Percentiles rank a stretch among this genome's conserved stretches.
These are phyloP conservation scores for Coniferiporia weirii DNA, from an alignment of 1,284 basidiomycete species.

Conservation along the genomic window DNA sequence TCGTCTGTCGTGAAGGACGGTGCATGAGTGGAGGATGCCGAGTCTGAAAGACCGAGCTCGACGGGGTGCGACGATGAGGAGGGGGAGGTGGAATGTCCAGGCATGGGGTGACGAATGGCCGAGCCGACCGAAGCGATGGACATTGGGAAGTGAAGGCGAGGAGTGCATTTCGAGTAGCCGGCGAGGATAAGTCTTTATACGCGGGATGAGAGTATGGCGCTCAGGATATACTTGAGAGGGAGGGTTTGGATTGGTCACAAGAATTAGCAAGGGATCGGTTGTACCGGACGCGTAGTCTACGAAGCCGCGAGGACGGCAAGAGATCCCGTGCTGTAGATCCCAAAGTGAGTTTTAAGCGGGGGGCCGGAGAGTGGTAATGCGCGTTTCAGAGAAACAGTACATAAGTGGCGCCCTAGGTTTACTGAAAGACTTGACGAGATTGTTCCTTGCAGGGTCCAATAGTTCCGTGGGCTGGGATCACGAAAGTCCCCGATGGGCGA, in stretches of 20 bases:
- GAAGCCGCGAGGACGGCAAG: slow-evolving; percentile 9
- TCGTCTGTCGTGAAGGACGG: not conserved
- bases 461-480: no score
- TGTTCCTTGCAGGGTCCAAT: not conserved
- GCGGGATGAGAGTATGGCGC: slow-evolving; percentile 2
- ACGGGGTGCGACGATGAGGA: not conserved
- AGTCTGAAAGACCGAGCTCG: not conserved
- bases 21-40: not conserved
- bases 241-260: slow-evolving; percentile 5
- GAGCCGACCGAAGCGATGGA: not conserved
- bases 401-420: slow-evolving; percentile 4
- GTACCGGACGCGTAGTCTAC: slow-evolving; percentile 9
- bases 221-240: slow-evolving; percentile 6
- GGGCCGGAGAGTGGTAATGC: slow-evolving; percentile 9
- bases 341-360: slow-evolving; percentile 11
- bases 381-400: slow-evolving; percentile 4
- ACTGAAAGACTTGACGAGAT: not conserved
- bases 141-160: slow-evolving; percentile 6
- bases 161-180: not conserved
- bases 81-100: no score
- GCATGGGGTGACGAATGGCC: not conserved
- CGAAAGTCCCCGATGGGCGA: no score
- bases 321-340: slow-evolving; percentile 14
- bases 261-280: slow-evolving; percentile 12
- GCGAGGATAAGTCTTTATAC: slow-evolving; percentile 10